Base-by-base conservation (phyloP, 441 rosid species). In the Euphorbia celastroides region DNA sequence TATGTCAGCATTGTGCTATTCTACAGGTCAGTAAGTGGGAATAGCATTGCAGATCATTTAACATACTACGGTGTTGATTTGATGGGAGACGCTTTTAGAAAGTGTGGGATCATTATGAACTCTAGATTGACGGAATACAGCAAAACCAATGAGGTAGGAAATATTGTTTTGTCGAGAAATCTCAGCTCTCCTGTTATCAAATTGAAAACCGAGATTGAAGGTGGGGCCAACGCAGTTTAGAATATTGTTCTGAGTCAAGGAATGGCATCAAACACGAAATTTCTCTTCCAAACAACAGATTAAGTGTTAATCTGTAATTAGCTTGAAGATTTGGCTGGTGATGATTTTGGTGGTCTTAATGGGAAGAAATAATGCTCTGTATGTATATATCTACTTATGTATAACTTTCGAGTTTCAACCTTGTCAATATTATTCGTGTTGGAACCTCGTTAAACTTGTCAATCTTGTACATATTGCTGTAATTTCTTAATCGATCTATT, bases 11-110 rank as follows among this genome's bases (percentile, higher is more conserved):
- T 38, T 30, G 3, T 44, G 3, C 14, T 5, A 13, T 30, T n/a
- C 44, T 32, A 66, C 82, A 91, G 97, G 76, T 94, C 97, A 7
- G 97, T 92, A 68, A 62, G 71, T 14, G 96, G 96, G 46, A 87
- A 70, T 67, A 89, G 96, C 80, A 79, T 92, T 17, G 46, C 81
- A 1, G 99, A 94, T 79, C 99, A 94, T 80, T 75, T 94, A 68
- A 64, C 27, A 30, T 94, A 94, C 72, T 92, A 76, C 30, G 96
- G 97, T 64, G 83, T 92, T 14, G 83, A 81, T 7, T 70, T 94
- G 60, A 80, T 56, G 74, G 84, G 93, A 27, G 77, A 69, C 52
- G 57, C 76, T 56, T 81, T 84, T 84, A 79, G 85, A 71, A 83
- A 89, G 44, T 92, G 97, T 76, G 80, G 77, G 55, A 86, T 91